Percentiles rank a stretch among this genome's conserved stretches.
phyloP scores from a whole-genome alignment of 768 basidiomycete species.

The Mycena amicta region DNA sequence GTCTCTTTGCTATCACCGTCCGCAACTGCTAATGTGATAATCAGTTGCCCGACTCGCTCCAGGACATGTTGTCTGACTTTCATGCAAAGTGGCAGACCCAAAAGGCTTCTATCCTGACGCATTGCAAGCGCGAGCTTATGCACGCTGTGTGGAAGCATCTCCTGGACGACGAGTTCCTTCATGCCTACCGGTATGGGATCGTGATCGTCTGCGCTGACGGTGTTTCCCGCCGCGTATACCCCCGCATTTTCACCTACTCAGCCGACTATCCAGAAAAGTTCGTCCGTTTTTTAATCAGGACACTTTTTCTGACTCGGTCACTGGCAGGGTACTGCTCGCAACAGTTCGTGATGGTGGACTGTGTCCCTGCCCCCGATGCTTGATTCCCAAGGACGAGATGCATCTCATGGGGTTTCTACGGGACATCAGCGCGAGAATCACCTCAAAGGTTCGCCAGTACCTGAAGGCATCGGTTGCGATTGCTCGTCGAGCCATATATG shows the following conservation, averaged over 20 bases:
- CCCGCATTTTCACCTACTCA: conserved; percentile 37
- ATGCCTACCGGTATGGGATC: conserved; percentile 37
- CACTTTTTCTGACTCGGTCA: not conserved
- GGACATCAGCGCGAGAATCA: no score
- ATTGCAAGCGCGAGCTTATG: conserved; percentile 35
- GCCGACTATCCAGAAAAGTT: conserved; percentile 48
- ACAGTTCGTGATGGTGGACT: conserved; percentile 28
- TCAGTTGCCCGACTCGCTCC: conserved; percentile 33
- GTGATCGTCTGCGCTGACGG: conserved; percentile 33
- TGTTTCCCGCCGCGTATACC: conserved; percentile 32
- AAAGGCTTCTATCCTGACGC: conserved; percentile 22
- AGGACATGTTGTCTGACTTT: conserved; percentile 23
- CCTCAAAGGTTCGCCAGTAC: no score
- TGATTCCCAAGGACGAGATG: conserved; percentile 23
- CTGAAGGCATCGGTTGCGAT: not conserved
- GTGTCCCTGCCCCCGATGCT: conserved; percentile 32
- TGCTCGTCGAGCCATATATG: conserved; percentile 1
- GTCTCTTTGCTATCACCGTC: conserved; percentile 1
- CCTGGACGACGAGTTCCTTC: conserved; percentile 35
- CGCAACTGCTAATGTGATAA: not conserved
- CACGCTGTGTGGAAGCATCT: conserved; percentile 34
- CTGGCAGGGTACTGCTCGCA: conserved; percentile 30
- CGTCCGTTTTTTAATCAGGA: conserved; percentile 5
- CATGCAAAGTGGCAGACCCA: conserved; percentile 19
- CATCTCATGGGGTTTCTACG: no score